These are phyloP conservation scores for Phytophthora megakarya DNA, from an alignment of 352 stramenopile genomes.

Conservation along the genomic window DNA sequence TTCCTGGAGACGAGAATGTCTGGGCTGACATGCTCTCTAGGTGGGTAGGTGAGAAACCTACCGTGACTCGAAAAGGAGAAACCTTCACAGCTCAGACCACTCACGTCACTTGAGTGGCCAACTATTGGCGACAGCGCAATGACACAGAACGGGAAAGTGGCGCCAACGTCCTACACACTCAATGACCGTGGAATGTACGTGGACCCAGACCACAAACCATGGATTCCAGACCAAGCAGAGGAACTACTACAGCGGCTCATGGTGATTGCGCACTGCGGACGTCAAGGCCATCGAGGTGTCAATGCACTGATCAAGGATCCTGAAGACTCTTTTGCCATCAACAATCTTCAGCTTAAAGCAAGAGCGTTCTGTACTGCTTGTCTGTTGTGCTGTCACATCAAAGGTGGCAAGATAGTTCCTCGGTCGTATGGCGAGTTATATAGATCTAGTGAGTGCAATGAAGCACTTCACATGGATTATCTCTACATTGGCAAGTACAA, in stretches of 20 bases:
- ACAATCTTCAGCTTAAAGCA: not conserved
- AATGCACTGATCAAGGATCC: slow-evolving; percentile 2
- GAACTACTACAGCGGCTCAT: not conserved
- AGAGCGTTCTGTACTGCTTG: not conserved
- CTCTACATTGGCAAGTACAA: slow-evolving; percentile 3
- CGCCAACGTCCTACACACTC: not conserved
- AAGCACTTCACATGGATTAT: slow-evolving; percentile 7
- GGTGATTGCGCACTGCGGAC: slow-evolving; percentile 7
- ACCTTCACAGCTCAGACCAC: not conserved
- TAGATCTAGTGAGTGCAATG: not conserved
- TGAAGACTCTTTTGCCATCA: not conserved
- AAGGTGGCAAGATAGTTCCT: slow-evolving; percentile 1
- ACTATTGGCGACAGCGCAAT: not conserved
- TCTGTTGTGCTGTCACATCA: slow-evolving; percentile 8
- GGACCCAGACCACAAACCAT: not conserved
- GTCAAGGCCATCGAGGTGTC: not conserved
- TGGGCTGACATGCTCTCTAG: slow-evolving; percentile 11
- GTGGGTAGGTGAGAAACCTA: not conserved
- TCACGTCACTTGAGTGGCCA: not conserved
- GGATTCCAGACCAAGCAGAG: not conserved
- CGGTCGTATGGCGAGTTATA: not conserved
- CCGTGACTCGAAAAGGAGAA: not conserved
- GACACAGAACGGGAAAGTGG: slow-evolving; percentile 1
- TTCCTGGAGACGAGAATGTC: not conserved
- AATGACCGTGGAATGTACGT: not conserved